Evolutionary conservation across 768 basidiomycete genomes (phyloP).

Genomic region (Suillus subaureus): DNA sequence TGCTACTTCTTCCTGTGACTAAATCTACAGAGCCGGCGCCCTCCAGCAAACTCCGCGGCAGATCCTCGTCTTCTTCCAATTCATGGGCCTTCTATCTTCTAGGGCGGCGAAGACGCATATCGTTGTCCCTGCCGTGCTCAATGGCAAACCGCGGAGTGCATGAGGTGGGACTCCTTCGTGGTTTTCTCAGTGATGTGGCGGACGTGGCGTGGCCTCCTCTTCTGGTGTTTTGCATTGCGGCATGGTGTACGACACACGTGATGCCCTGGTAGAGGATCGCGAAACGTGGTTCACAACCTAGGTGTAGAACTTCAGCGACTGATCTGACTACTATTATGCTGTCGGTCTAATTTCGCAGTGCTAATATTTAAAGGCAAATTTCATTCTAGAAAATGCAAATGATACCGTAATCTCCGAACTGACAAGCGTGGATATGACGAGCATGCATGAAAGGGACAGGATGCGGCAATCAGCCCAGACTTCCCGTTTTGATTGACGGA

Average conservation of each 20-base stretch:
- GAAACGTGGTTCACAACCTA: background rate
- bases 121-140: conserved; percentile 20
- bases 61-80: conserved; percentile 18
- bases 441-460: conserved; percentile 1
- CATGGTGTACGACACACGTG: conserved; percentile 36
- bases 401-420: conserved; percentile 2
- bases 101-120: conserved; percentile 27
- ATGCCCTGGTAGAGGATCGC: background rate
- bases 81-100: conserved; percentile 29
- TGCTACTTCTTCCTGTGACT: conserved; percentile 18
- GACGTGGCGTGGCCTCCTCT: conserved; percentile 41
- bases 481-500: conserved; percentile 2
- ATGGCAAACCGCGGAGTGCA: conserved; percentile 15
- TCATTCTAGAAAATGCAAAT: background rate
- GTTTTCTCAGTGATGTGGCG: conserved; percentile 33
- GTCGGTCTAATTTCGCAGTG: background rate
- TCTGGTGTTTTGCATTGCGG: conserved; percentile 30
- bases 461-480: background rate
- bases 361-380: background rate
- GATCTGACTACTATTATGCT: too few relatives aligned
- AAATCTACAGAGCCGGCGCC: conserved; percentile 14
- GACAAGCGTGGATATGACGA: background rate
- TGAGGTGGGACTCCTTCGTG: conserved; percentile 30
- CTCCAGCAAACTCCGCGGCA: conserved; percentile 15
- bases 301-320: background rate